These are phyloP conservation scores for Aspergillus ostianus DNA, from an alignment of 495 filamentous ascomycete species.

Conservation along the genomic window DNA sequence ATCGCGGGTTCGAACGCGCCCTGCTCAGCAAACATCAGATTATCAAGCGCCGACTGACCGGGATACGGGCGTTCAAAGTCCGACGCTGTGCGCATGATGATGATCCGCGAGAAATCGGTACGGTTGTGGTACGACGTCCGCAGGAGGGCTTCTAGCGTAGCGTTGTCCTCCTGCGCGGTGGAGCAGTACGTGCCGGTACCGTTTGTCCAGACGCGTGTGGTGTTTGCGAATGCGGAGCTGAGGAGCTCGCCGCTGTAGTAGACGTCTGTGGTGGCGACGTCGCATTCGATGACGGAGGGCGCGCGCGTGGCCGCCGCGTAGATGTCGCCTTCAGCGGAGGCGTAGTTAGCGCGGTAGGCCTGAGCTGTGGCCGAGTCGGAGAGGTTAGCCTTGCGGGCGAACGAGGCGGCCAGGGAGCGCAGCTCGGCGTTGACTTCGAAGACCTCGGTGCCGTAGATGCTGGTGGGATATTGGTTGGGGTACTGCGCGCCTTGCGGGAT, in stretches of 20 bases:
- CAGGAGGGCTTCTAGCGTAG: slow-evolving; percentile 64
- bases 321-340: slow-evolving; percentile 24
- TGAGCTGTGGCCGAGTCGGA: slow-evolving; percentile 51
- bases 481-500: slow-evolving; percentile 54
- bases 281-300: slow-evolving; percentile 63
- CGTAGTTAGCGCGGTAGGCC: slow-evolving; percentile 61
- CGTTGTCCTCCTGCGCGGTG: slow-evolving; percentile 75
- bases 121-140: slow-evolving; percentile 53
- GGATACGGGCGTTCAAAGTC: slow-evolving; percentile 71
- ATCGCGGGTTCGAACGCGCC: slow-evolving; percentile 59
- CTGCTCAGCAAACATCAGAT: slow-evolving; percentile 58
- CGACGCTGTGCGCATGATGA: slow-evolving; percentile 70
- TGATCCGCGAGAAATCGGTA: slow-evolving; percentile 66
- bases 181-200: slow-evolving; percentile 67
- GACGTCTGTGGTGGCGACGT: slow-evolving; percentile 68
- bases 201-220: slow-evolving; percentile 63
- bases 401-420: slow-evolving; percentile 52
- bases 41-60: slow-evolving; percentile 49
- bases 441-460: slow-evolving; percentile 74
- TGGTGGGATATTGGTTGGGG: slow-evolving; percentile 59
- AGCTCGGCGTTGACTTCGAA: slow-evolving; percentile 68
- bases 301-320: slow-evolving; percentile 52
- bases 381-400: slow-evolving; percentile 55
- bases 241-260: slow-evolving; percentile 67
- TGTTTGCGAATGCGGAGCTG: slow-evolving; percentile 63